Evolutionary conservation across 2,329 filamentous ascomycete genomes (phyloP).

Genomic region (Aspergillus puulaauensis): DNA sequence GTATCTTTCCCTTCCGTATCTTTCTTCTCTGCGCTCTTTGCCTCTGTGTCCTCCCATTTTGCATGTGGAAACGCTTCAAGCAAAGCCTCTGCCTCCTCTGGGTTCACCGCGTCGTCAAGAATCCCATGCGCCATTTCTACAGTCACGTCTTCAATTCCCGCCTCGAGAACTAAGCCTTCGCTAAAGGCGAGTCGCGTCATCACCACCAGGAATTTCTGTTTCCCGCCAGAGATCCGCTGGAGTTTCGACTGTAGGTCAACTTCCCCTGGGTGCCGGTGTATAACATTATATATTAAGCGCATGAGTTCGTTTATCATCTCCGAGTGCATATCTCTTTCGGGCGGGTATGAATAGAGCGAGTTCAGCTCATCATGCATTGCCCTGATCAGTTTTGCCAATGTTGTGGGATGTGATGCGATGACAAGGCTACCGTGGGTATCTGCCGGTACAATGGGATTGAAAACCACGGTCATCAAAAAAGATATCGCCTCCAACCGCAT

Average conservation of each 20-base stretch:
- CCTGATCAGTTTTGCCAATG: slow-evolving; percentile 72
- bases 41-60: slow-evolving; percentile 24
- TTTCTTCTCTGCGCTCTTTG: not conserved
- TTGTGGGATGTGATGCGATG: slow-evolving; percentile 66
- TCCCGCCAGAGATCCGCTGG: slow-evolving; percentile 65
- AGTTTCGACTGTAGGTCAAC: slow-evolving; percentile 73
- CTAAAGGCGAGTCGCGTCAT: slow-evolving; percentile 83
- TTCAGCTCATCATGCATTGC: slow-evolving; percentile 73
- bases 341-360: slow-evolving; percentile 54
- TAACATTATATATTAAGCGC: slow-evolving; percentile 61
- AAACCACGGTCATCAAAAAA: slow-evolving; percentile 43
- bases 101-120: slow-evolving; percentile 75
- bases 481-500: slow-evolving; percentile 47
- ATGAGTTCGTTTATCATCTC: slow-evolving; percentile 59
- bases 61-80: slow-evolving; percentile 46
- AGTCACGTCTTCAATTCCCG: slow-evolving; percentile 73
- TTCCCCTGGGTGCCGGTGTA: slow-evolving; percentile 59
- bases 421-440: slow-evolving; percentile 58
- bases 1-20: not conserved
- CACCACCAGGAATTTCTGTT: slow-evolving; percentile 78
- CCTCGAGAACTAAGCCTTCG: slow-evolving; percentile 75
- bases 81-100: slow-evolving; percentile 70
- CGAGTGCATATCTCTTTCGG: slow-evolving; percentile 48
- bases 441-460: slow-evolving; percentile 58
- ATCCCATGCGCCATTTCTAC: slow-evolving; percentile 79